Conservation (phyloP, 345 rosid genomes). For the Brassica rapa region DNA sequence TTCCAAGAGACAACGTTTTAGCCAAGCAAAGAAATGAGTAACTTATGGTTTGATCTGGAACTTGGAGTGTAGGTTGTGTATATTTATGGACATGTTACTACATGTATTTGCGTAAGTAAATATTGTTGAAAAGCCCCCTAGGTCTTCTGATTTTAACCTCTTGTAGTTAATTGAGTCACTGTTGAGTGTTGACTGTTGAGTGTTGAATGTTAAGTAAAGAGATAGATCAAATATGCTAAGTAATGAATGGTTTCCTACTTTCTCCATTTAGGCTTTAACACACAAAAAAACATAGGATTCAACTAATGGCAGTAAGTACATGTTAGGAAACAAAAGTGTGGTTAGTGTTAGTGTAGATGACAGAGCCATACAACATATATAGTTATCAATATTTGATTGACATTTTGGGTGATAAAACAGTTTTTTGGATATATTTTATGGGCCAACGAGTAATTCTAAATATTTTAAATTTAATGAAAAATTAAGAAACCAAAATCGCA, state of each 20-base stretch:
- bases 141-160: background rate
- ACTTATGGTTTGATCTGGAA: constrained; percentile 13
- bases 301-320: background rate
- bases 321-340: background rate
- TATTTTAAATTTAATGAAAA: background rate
- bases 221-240: background rate
- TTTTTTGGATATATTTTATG: background rate
- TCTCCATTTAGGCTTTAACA: constrained; percentile 1
- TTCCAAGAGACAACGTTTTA: constrained; percentile 17
- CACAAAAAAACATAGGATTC: background rate
- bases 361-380: background rate
- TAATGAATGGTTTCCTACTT: constrained; percentile 15
- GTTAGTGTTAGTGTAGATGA: background rate
- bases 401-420: background rate
- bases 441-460: background rate
- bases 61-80: constrained; percentile 10
- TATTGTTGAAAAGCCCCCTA: constrained; percentile 12
- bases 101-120: background rate
- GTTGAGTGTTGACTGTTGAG: background rate
- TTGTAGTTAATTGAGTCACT: constrained; percentile 4
- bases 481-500: background rate
- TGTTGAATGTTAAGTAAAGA: background rate
- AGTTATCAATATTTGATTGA: background rate
- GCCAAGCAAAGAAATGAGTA: constrained; percentile 8
- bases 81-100: constrained; percentile 18